Percentiles rank a stretch among this genome's conserved stretches.
These are phyloP conservation scores for Rhizophlyctis rosea DNA, from an alignment of 192 early-diverging fungal genomes.

Conservation along the genomic window DNA sequence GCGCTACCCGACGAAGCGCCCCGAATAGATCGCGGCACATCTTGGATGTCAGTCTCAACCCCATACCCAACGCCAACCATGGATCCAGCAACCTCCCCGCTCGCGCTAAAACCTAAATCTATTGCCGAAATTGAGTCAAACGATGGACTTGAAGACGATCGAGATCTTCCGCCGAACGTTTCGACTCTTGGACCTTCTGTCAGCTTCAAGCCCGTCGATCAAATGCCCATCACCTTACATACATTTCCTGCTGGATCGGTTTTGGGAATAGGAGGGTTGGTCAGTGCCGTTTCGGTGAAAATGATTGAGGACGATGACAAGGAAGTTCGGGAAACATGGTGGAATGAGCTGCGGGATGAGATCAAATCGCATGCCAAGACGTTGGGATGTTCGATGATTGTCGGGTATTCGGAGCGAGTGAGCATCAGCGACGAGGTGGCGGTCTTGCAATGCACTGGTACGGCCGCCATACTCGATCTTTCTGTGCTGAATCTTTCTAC, in stretches of 20 bases:
- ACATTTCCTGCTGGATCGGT: slow-evolving; percentile 50
- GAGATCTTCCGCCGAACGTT: background rate
- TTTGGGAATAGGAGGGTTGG: slow-evolving; percentile 54
- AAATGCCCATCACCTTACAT: slow-evolving; percentile 48
- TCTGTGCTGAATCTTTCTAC: slow-evolving; percentile 8
- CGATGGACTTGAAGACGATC: slow-evolving; percentile 13
- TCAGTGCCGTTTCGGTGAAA: slow-evolving; percentile 63
- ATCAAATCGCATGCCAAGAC: slow-evolving; percentile 70
- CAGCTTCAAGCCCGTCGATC: slow-evolving; percentile 31
- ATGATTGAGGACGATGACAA: slow-evolving; percentile 48
- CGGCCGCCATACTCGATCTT: slow-evolving; percentile 64
- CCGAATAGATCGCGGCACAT: slow-evolving; percentile 18
- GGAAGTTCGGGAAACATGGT: slow-evolving; percentile 61
- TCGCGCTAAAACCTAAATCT: slow-evolving; percentile 1
- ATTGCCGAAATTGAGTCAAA: slow-evolving; percentile 3
- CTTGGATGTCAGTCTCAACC: slow-evolving; percentile 26
- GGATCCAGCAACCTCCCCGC: slow-evolving; percentile 11
- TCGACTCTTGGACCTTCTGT: slow-evolving; percentile 8
- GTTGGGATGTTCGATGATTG: slow-evolving; percentile 65
- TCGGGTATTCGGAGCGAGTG: slow-evolving; percentile 69
- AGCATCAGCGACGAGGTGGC: slow-evolving; percentile 65
- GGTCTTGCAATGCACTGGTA: slow-evolving; percentile 68
- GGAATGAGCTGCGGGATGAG: slow-evolving; percentile 73
- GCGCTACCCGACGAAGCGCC: slow-evolving; percentile 36
- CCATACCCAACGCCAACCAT: background rate